Base-by-base conservation (phyloP, 345 rosid species). In the Cardamine occulta region DNA sequence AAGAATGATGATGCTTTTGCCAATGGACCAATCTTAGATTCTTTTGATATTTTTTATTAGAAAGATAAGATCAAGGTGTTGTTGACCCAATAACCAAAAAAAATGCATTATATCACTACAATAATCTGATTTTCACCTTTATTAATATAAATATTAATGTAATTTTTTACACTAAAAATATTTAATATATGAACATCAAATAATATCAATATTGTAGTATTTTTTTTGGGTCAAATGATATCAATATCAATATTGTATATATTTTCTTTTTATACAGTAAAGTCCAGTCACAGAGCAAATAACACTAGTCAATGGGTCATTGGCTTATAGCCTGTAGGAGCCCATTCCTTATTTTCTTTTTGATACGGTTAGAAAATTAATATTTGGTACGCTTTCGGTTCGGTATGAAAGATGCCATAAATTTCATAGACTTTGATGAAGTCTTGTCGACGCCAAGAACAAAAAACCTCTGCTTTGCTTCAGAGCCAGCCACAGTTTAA, bases 381-480 rank as follows among this genome's bases (percentile, higher is more conserved):
- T 2, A 6, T 21, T 23, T 45, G 35, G 60, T 66, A 35, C 17
- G 18, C 19, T 68, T 54, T n/a, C 24, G 70, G 70, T 73, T 53
- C 13, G 70, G 44, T 51, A 37, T 21, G 23, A 21, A 40, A 69
- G 63, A 44, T 29, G 32, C 44, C 4, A 70, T 45, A 52, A 31
- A 34, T 18, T 24, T 6, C 18, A 54, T 24, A 52, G 55, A 42
- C 21, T 73, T 56, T 65, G 9, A 63, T 44, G 77, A 74, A 69
- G 80, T 76, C 74, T 76, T 76, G 74, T 53, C 80, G n/a, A 76
- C 74, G 63, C 32, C 74, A 69, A 68, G 74, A 69, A 76, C 74
- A 68, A 15, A 32, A 32, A 49, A 40, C 63, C 10, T 68, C 32
- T 66, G 29, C n/a, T 63, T 32, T 54, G 53, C 4, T 60, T 23